phyloP scores from a whole-genome alignment of 1,284 basidiomycete genomes.

The Puccinia sorghi region DNA sequence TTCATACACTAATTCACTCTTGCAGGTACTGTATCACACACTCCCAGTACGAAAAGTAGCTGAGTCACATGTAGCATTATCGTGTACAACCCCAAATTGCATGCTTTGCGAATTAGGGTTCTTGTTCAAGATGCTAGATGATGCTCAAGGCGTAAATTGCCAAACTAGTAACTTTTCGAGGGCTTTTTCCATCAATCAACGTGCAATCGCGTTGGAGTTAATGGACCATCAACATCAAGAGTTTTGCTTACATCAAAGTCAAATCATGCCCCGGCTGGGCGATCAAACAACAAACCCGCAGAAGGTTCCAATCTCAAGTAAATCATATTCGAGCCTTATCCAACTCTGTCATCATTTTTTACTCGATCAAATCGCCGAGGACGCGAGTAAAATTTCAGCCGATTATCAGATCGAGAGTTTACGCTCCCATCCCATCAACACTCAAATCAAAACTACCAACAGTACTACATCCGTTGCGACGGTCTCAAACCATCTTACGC shows the following conservation, averaged over 20 bases:
- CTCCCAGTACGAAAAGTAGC: slow-evolving; percentile 76
- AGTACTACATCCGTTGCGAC: slow-evolving; percentile 51
- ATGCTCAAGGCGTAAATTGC: slow-evolving; percentile 89
- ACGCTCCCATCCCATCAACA: slow-evolving; percentile 56
- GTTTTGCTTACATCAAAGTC: slow-evolving; percentile 34
- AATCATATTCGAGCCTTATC: slow-evolving; percentile 76
- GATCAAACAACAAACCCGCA: neutral
- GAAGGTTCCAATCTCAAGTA: slow-evolving; percentile 64
- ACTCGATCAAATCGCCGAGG: slow-evolving; percentile 73
- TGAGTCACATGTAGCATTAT: slow-evolving; percentile 84
- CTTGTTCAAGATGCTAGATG: slow-evolving; percentile 90
- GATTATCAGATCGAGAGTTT: slow-evolving; percentile 54
- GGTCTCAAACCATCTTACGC: slow-evolving; percentile 15
- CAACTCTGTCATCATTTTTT: slow-evolving; percentile 94
- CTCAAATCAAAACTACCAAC: slow-evolving; percentile 52
- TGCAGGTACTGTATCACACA: slow-evolving; percentile 87
- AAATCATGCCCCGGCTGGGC: slow-evolving; percentile 10
- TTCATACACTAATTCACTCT: slow-evolving; percentile 90
- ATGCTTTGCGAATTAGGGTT: slow-evolving; percentile 95
- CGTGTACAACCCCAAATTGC: slow-evolving; percentile 85
- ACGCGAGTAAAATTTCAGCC: slow-evolving; percentile 59
- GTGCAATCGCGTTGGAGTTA: slow-evolving; percentile 81
- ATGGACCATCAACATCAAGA: slow-evolving; percentile 74
- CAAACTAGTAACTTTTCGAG: slow-evolving; percentile 96
- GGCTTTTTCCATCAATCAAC: slow-evolving; percentile 74